Base-by-base conservation (phyloP, 2,329 filamentous ascomycete species). In the Sordariomycetes sp. region DNA sequence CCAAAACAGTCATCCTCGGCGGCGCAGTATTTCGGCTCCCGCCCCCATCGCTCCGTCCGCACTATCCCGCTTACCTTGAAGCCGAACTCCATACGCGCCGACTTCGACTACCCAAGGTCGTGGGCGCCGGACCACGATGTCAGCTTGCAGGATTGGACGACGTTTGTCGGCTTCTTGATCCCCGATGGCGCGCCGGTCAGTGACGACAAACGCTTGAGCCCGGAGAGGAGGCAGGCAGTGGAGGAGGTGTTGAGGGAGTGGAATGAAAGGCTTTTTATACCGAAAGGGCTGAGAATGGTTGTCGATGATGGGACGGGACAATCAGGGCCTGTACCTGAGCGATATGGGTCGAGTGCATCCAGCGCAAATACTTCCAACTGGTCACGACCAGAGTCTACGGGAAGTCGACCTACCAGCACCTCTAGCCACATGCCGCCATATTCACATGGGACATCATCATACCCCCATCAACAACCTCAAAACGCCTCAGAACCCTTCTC, bases 181-280 rank as follows among this genome's bases (percentile, higher is more conserved):
- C 72, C 74, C 0, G 54, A 68, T 34, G 63, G 70, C 46, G 53
- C 57, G 5, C 50, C 54, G 1, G 46, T 49, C 12, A 50, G 53
- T 14, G 75, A 72, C 42, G 62, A 65, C 12, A 36, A 32, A 26
- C n/a, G 34, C 17, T 25, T 29, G 20, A 36, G 43, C 5, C 42
- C 45, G 15, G 44, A 46, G 10, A 45, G 46, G 23, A 41, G 41
- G 2, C 47, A 50, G 31, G 50, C 57, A 17, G 42, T 60, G 6
- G 58, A 66, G 14, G 51, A 52, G 2, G 66, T 64, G 0, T 55
- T 72, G 2, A 47, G 55, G 30, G 66, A 75, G 43, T 78, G 73
- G 72, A 77, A 78, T 42, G 57, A 62, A 4, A 62, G 64, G 4
- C 76, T 77, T 50, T 78, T 77, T 38, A 51, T 44, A 2, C 69